Evolutionary conservation across 345 rosid genomes (phyloP).

Genomic region (Capsella bursapastoris): DNA sequence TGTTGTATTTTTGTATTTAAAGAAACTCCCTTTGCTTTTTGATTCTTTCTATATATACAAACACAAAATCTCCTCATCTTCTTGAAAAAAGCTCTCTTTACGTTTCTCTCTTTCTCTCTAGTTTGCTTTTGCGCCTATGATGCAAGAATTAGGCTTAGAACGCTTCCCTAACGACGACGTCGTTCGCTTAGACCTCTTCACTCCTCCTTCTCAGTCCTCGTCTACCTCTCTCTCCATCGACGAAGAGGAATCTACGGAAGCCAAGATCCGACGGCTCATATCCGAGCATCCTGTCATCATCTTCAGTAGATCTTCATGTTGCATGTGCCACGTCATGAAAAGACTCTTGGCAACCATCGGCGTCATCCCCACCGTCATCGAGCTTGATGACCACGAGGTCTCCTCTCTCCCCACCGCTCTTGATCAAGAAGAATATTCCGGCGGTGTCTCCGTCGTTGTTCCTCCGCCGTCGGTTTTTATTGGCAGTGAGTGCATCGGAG

Average conservation of each 20-base stretch:
- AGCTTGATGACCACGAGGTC: slow-evolving; percentile 87
- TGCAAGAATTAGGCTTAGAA: slow-evolving; percentile 70
- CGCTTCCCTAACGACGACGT: slow-evolving; percentile 51
- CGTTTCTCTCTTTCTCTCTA: slow-evolving; percentile 31
- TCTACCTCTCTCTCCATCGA: slow-evolving; percentile 71
- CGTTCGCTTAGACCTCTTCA: slow-evolving; percentile 55
- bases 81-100: slow-evolving; percentile 10
- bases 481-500: slow-evolving; percentile 82
- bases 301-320: slow-evolving; percentile 85
- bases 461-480: slow-evolving; percentile 71
- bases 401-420: slow-evolving; percentile 55
- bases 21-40: slow-evolving; percentile 11
- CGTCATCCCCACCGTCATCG: slow-evolving; percentile 90
- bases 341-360: slow-evolving; percentile 77
- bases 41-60: slow-evolving; percentile 45
- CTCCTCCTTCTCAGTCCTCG: slow-evolving; percentile 48
- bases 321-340: slow-evolving; percentile 98
- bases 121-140: slow-evolving; percentile 39
- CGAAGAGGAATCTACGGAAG: slow-evolving; percentile 71
- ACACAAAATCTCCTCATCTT: slow-evolving; percentile 40
- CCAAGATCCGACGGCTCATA: slow-evolving; percentile 80
- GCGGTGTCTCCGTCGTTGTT: slow-evolving; percentile 33
- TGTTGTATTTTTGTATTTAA: slow-evolving; percentile 5
- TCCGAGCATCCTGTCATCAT: slow-evolving; percentile 91
- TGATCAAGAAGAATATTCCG: slow-evolving; percentile 34